Evolutionary conservation across 805 yeast species (phyloP), one percentile per base, ranked within the genome.

Genomic region (Kluyveromyces starmeri): DNA sequence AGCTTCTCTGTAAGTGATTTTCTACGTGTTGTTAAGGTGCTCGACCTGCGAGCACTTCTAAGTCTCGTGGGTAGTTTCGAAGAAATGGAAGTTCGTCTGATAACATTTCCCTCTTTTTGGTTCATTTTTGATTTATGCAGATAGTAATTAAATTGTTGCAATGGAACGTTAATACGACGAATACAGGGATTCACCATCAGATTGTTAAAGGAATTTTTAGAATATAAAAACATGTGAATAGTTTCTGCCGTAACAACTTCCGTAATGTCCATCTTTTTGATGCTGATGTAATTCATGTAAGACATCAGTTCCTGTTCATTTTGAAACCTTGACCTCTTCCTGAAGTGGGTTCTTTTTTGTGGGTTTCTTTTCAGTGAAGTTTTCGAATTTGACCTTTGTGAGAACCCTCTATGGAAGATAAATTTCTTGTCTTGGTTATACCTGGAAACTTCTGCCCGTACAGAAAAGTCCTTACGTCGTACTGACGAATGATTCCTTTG

Each of bases 321-420:
- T 31, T 43, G 35, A 15, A 35, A 39, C 19, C 37, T 37, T 5
- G 35, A 29, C 15, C 33, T 30, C 10, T 24, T 18, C 13, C 24
- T 15, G 12, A 29, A n/a, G 16, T 19, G 28, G 9, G 14, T 27
- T 11, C 20, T 17, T n/a, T 24, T 28, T 27, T 23, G 18, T 13
- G 17, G 18, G 12, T 28, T 20, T 39, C 28, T n/a, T 16, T 29
- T 24, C 18, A 35, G 19, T 9, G 24, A 18, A 19, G 22, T 30
- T 17, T 14, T 4, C 2, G 18, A 15, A 8, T 31, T 31, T 19
- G 21, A 31, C 16, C 39, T 34, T 11, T 31, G 20, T 3, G 42
- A 45, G 29, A 53, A 53, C 5, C 58, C 58, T 21, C 41, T 46
- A 30, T 53, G 58, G 24, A 53, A 53, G 21, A 53, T 41, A 25